Evolutionary conservation across 306 rosid species (phyloP).

Genomic region (Luffa aegyptiaca): DNA sequence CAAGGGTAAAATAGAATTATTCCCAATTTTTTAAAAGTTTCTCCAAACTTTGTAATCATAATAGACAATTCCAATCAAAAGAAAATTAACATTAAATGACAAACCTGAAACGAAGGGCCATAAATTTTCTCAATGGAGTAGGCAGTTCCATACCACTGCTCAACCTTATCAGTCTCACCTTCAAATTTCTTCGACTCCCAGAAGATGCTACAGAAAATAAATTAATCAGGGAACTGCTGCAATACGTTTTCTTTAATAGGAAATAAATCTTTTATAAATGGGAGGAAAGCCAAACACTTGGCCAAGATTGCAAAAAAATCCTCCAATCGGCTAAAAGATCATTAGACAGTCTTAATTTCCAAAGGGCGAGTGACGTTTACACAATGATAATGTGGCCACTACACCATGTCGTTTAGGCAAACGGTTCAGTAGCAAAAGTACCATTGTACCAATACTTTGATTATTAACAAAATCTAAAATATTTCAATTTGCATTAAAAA

Average conservation of each 20-base stretch:
- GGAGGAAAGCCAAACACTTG: background rate
- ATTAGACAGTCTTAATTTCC: background rate
- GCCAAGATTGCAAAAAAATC: background rate
- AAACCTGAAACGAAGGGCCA: slow-evolving; percentile 53
- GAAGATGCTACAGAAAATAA: slow-evolving; percentile 53
- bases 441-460: background rate
- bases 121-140: slow-evolving; percentile 60
- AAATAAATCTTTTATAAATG: background rate
- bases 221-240: slow-evolving; percentile 12
- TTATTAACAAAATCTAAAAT: background rate
- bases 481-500: background rate
- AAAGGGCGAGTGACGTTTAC: background rate
- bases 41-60: background rate
- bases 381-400: background rate
- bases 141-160: slow-evolving; percentile 93
- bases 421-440: background rate
- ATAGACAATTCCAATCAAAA: background rate
- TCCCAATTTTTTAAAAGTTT: background rate
- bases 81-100: slow-evolving; percentile 3
- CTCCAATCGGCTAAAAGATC: background rate
- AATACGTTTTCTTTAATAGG: background rate
- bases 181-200: slow-evolving; percentile 83
- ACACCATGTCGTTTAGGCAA: background rate
- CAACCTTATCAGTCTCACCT: slow-evolving; percentile 58
- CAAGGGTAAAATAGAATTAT: background rate